These are phyloP conservation scores for Xylariales sp. DNA, from an alignment of 2,329 filamentous ascomycete genomes.

Conservation along the genomic window DNA sequence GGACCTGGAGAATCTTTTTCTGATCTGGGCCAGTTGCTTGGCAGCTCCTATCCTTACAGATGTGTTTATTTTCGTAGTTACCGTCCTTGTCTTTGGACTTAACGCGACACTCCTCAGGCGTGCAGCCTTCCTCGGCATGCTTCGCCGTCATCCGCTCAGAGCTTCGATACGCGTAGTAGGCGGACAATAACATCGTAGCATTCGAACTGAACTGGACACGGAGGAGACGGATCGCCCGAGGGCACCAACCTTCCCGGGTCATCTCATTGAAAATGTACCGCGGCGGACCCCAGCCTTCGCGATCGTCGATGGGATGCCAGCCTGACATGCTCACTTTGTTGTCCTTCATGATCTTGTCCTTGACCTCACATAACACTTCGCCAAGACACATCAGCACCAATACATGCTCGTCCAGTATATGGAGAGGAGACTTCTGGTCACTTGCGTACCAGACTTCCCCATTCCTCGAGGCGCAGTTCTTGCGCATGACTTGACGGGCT, in stretches of 20 bases:
- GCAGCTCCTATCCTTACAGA: background rate
- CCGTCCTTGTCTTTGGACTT: background rate
- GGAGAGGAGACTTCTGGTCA: background rate
- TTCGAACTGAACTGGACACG: conserved; percentile 1
- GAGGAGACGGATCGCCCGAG: conserved; percentile 1
- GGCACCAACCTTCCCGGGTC: background rate
- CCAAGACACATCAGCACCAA: conserved; percentile 5
- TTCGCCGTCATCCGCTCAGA: background rate
- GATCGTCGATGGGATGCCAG: conserved; percentile 3
- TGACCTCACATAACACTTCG: conserved; percentile 1
- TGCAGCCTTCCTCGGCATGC: background rate
- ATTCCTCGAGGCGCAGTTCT: conserved; percentile 2
- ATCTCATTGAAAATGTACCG: conserved; percentile 3
- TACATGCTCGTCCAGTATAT: conserved; percentile 1
- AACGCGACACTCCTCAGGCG: background rate
- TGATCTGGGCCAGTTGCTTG: background rate
- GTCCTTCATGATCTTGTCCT: conserved; percentile 1
- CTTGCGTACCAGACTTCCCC: background rate
- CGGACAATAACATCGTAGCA: conserved; percentile 3
- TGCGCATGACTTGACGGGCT: conserved; percentile 3
- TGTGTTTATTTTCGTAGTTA: background rate
- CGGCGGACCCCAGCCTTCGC: conserved; percentile 4
- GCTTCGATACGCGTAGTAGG: conserved; percentile 2
- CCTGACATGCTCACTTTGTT: background rate
- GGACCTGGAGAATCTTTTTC: conserved; percentile 1